Evolutionary conservation across 2,329 filamentous ascomycete genomes (phyloP), one percentile per base, ranked within the genome.

Genomic region (Aspergillus ochraceoroseus): DNA sequence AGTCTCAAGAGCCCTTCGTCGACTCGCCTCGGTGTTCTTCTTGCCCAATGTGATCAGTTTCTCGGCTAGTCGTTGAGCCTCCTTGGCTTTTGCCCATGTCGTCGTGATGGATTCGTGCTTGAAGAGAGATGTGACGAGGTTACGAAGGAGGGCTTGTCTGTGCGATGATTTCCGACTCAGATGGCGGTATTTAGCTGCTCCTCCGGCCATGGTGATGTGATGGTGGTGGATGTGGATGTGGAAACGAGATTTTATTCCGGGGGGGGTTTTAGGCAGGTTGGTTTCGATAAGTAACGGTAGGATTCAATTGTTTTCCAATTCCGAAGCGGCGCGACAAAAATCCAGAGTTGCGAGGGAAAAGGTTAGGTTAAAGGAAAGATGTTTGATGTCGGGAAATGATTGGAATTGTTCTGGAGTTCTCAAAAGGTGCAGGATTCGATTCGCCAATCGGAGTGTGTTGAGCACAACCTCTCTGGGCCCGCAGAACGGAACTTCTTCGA

Each of bases 21-120:
- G 76, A 46, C 83, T 83, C 13, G 87, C 85, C 58, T 88, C 83
- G 27, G 90, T 94, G 65, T 95, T 87, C 70, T 82, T 85, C 77
- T 96, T 98, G 13, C 86, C 90, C 55, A 95, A 67, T 3, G 89
- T 95, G 58, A 98, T 89, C 53, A 96, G 74, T 73, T 94, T 94
- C 63, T 98, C 92, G 5, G 89, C 92, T 54, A 96, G 66, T 29
- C 86, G 78, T 70, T 98, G 92, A 13, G 92, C 86, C 72, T 98
- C 92, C 70, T 96, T 98, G 32, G 92, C 92, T 71, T 96, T 96
- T 64, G 84, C 82, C 76, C 85, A 95, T 70, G 92, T 95, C 35
- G 92, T 98, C 50, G 83, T 82, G 70, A 98, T 94, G 49, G 87
- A 82, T 72, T 98, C 92, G 67, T 94, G 81, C 67, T 86, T 77